Conservation (phyloP, 768 basidiomycete species). For the Nidularia sp. region DNA sequence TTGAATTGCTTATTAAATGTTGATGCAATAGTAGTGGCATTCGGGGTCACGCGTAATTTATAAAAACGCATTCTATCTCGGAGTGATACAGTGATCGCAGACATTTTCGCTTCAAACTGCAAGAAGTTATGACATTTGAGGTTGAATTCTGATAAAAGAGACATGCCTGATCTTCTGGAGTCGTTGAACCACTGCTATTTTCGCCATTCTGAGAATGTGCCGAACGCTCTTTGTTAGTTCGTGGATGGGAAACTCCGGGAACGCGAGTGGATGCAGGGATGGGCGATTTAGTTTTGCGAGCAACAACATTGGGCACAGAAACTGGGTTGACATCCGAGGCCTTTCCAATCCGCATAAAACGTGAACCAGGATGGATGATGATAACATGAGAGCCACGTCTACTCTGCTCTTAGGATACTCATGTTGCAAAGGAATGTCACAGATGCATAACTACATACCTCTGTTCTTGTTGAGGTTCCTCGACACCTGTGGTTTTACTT, state of each 20-base stretch:
- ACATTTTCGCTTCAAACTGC: conserved; percentile 76
- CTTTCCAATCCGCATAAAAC: conserved; percentile 67
- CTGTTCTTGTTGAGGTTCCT: conserved; percentile 35
- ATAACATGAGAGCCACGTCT: conserved; percentile 78
- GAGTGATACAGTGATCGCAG: conserved; percentile 65
- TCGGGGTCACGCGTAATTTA: conserved; percentile 71
- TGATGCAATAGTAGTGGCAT: conserved; percentile 65
- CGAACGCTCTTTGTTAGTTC: conserved; percentile 21
- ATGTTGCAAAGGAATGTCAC: conserved; percentile 7
- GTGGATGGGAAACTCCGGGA: conserved; percentile 54
- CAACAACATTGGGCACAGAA: conserved; percentile 67
- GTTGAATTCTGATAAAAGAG: not conserved
- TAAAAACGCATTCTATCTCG: conserved; percentile 85
- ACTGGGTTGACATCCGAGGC: conserved; percentile 77
- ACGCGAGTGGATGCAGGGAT: conserved; percentile 39
- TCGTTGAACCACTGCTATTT: conserved; percentile 41
- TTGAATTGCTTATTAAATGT: conserved; percentile 81
- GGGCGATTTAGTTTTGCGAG: conserved; percentile 51
- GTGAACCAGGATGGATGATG: conserved; percentile 78
- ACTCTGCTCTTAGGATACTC: conserved; percentile 19
- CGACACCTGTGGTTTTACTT: conserved; percentile 39
- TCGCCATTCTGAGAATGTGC: conserved; percentile 30
- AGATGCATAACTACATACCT: conserved; percentile 38
- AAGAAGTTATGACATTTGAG: not conserved
- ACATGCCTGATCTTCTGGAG: conserved; percentile 64